Percentiles rank a stretch among this genome's conserved stretches.
These are phyloP conservation scores for Flaveria robusta DNA, from an alignment of 129 eudicot genomes.

Conservation along the genomic window DNA sequence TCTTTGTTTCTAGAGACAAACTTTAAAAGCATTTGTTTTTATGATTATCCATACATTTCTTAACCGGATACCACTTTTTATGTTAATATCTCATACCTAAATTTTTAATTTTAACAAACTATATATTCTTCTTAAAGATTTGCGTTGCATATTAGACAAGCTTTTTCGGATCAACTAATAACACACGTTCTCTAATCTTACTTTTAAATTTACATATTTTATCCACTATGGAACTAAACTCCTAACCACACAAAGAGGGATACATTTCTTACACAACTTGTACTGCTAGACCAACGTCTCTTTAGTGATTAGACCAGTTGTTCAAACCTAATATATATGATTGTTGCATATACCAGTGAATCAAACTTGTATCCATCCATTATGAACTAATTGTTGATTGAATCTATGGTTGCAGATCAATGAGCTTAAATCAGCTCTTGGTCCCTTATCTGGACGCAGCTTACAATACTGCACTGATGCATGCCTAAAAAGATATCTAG, in stretches of 20 bases:
- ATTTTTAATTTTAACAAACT: no score
- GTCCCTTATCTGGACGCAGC: conserved; percentile 54
- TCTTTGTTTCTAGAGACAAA: not conserved
- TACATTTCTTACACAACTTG: no score
- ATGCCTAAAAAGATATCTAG: conserved; percentile 71
- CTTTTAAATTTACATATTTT: no score
- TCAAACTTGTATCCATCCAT: not conserved
- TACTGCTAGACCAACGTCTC: no score
- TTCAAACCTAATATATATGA: not conserved
- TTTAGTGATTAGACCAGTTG: no score
- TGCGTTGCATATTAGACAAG: no score
- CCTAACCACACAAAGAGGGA: no score
- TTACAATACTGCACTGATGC: conserved; percentile 61
- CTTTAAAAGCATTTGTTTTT: not conserved
- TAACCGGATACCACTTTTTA: not conserved
- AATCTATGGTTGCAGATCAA: conserved; percentile 42
- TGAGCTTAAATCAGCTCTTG: conserved; percentile 65
- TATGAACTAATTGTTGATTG: not conserved
- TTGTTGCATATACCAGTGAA: no score
- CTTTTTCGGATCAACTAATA: no score
- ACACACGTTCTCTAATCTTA: no score
- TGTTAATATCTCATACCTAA: not conserved
- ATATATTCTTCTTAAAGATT: not conserved
- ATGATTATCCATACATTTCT: not conserved
- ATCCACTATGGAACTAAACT: no score